Base-by-base conservation (phyloP, 1,284 basidiomycete genomes). In the Retiboletus fuscus region DNA sequence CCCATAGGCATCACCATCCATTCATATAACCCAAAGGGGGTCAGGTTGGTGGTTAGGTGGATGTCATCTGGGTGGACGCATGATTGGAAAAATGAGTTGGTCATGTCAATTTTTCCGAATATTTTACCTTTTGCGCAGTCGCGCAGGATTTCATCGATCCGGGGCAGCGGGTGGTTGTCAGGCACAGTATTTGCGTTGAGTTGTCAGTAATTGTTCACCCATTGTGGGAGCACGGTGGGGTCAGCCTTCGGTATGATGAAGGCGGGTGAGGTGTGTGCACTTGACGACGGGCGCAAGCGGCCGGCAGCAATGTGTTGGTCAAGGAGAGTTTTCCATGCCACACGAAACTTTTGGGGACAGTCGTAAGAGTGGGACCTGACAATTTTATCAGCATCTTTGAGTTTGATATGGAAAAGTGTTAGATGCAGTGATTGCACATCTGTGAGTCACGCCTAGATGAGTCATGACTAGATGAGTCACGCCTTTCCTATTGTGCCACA, bases 11-110 rank as follows among this genome's bases (percentile, higher is more conserved):
- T 82, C 0, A 81, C 76, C 0, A 57, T 43, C 78, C 79, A 83
- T 44, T 82, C 73, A 24, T 75, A 81, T 0, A 80, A 39, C 0
- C 78, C 78, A 64, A 71, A 78, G 0, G 79, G 82, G 0, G 82
- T 85, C 3, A 46, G 44, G 3, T 15, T 46, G 11, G 44, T 46
- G 11, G 44, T 46, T 3, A 46, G 44, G 2, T 63, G 70, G 0
- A 84, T 76, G 30, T 84, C 72, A n/a, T 83, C 81, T 3, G 15
- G 44, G 2, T 63, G 70, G 0, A 86, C 74, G 0, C 71, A 68
- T 0, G 79, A 84, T 57, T 85, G 84, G 60, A 84, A 85, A 62
- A 84, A 86, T 0, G 80, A 76, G 60, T 85, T 84, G 0, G 82
- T 83, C 82, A 86, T 83, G 67, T 85, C 80, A 0, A 85, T 71